Base-by-base conservation (phyloP, 768 basidiomycete genomes). In the Russula foetens region DNA sequence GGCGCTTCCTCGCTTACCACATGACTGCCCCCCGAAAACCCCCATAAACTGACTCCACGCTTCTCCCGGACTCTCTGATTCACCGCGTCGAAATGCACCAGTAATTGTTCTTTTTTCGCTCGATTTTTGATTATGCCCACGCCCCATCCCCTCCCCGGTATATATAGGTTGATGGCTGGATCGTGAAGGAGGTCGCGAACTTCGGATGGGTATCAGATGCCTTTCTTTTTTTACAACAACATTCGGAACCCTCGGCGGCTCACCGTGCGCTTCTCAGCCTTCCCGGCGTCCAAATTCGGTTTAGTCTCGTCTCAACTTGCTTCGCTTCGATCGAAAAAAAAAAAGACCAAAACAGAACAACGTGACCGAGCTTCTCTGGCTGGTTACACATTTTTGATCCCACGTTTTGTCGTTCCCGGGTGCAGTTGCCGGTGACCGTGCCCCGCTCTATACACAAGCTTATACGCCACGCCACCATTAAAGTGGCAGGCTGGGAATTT, bases 291-390 rank as follows among this genome's bases (percentile, higher is more conserved):
- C 59, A 48, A 54, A 54, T 11, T 48, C n/a, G 53, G 59, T 43
- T 48, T 60, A 60, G 59, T 53, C 45, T 38, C 51, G 14, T 59
- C 35, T 24, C 21, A 5, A 39, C 33, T 24, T 12, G 28, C 21
- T 33, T 24, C 51, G 52, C 26, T 53, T 45, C 52, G 50, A 57
- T 56, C 60, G 50, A 51, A 56, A 50, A 53, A 9, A 7, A 14
- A n/a, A 35, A 12, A 35, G 35, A 50, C n/a, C n/a, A n/a, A n/a
- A n/a, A n/a, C n/a, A 21, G 11, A 41, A 6, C 21, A 35, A 51
- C 49, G 49, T 51, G 49, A 51, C 23, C n/a, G 31, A 7, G 33
- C 49, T 33, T 35, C 33, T 35, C 9, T 21, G 31, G 38, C 3
- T n/a, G 19, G 33, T 51, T 51, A 15, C 19, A 17, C 19, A 2